Evolutionary conservation across 1,139 yeast genomes (phyloP).

Genomic region (Diutina catenulata): DNA sequence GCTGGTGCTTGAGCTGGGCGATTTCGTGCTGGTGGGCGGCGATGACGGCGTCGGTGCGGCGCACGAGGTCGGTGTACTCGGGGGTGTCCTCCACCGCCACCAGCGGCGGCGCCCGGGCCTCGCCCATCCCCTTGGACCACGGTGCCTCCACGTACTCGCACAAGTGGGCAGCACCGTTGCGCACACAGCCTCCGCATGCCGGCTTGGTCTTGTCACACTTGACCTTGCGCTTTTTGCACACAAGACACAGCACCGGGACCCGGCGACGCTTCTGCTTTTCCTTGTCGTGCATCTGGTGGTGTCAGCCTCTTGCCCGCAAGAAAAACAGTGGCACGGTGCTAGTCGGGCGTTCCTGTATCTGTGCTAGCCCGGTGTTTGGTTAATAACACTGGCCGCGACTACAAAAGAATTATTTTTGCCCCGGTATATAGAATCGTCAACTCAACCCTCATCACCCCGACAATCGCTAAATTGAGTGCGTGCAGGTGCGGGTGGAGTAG

Average conservation of each 20-base stretch:
- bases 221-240: constrained; percentile 22
- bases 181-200: constrained; percentile 29
- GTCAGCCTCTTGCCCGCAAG: background rate
- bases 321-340: too few species aligned
- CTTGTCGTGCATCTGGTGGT: background rate
- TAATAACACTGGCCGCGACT: too few species aligned
- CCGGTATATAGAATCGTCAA: too few species aligned
- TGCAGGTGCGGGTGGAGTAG: too few species aligned
- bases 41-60: background rate
- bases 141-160: constrained; percentile 33
- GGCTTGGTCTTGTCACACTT: constrained; percentile 35
- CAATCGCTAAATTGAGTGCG: too few species aligned
- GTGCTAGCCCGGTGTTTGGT: too few species aligned
- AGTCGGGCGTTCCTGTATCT: too few species aligned
- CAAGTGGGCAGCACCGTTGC: constrained; percentile 30
- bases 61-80: background rate
- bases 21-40: background rate
- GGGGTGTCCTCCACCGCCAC: background rate
- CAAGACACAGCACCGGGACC: constrained; percentile 5
- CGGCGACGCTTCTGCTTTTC: constrained; percentile 4
- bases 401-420: too few species aligned
- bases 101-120: background rate
- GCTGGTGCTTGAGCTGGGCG: constrained; percentile 13
- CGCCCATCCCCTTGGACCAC: constrained; percentile 14
- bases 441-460: too few species aligned